These are phyloP conservation scores for Boletus sp. DNA, from an alignment of 768 basidiomycete genomes.

Conservation along the genomic window DNA sequence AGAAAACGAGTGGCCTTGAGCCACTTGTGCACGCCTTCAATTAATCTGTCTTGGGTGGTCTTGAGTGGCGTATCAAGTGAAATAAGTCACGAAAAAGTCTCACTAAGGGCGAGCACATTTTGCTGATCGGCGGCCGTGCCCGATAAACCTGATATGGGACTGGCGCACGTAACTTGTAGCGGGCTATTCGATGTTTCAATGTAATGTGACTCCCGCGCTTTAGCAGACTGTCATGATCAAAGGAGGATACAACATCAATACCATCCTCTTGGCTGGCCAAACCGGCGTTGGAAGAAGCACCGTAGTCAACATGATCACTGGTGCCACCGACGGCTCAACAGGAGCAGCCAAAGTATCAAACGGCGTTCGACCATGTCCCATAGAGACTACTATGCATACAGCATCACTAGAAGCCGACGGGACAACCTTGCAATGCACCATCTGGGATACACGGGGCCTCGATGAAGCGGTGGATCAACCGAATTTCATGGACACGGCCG, in stretches of 20 bases:
- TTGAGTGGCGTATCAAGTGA: too few relatives aligned
- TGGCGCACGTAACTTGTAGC: slow-evolving; percentile 5
- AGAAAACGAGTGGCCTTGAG: too few relatives aligned
- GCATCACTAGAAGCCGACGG: slow-evolving; percentile 2
- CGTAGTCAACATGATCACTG: slow-evolving; percentile 28
- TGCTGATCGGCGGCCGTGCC: too few relatives aligned
- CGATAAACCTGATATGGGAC: background rate
- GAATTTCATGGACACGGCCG: slow-evolving; percentile 17
- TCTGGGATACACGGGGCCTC: slow-evolving; percentile 30
- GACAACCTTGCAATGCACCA: slow-evolving; percentile 9
- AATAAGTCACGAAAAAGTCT: too few relatives aligned
- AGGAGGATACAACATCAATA: background rate
- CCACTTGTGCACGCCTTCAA: too few relatives aligned
- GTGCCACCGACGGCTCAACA: slow-evolving; percentile 8
- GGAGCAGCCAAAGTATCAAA: slow-evolving; percentile 22
- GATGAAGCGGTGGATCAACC: slow-evolving; percentile 26
- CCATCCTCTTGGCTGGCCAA: slow-evolving; percentile 27
- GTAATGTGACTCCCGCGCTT: background rate
- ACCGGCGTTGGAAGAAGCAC: slow-evolving; percentile 31
- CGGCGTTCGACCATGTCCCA: slow-evolving; percentile 24
- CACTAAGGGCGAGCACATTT: too few relatives aligned
- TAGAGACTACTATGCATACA: slow-evolving; percentile 19
- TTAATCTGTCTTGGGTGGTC: too few relatives aligned
- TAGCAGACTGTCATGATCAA: background rate
- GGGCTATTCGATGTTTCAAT: background rate